These are phyloP conservation scores for Acanthamoeba sp. DNA, from an alignment of 208 protist genomes.

Conservation along the genomic window DNA sequence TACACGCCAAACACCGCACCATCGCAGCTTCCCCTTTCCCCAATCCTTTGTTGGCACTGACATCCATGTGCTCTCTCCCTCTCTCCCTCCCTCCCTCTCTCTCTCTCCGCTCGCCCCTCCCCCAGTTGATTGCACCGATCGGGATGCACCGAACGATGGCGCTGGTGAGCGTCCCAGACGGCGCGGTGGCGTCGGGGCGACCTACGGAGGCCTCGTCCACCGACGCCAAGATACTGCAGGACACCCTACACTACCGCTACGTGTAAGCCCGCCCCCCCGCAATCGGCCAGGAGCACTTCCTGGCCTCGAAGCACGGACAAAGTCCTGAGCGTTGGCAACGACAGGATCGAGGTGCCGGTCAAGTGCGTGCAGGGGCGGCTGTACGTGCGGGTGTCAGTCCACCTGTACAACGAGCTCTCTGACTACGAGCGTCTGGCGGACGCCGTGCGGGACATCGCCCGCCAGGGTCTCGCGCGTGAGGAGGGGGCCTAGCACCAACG, in stretches of 20 bases:
- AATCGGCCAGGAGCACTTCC: background rate
- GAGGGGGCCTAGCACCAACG: no score
- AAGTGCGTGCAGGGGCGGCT: conserved; percentile 91
- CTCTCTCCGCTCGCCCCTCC: conserved; percentile 68
- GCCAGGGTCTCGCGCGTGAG: no score
- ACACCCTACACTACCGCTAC: background rate
- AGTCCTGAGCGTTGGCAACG: conserved; percentile 90
- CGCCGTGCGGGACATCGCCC: background rate
- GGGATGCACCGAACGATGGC: background rate
- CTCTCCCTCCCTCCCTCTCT: conserved; percentile 92
- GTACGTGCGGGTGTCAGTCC: conserved; percentile 92
- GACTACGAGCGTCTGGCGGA: conserved; percentile 91
- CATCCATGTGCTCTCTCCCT: conserved; percentile 81
- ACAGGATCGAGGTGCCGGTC: conserved; percentile 92
- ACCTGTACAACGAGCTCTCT: conserved; percentile 93
- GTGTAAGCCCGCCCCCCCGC: background rate
- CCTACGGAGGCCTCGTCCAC: background rate
- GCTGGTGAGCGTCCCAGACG: background rate
- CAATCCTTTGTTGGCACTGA: background rate
- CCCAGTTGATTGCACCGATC: background rate
- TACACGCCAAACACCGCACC: background rate
- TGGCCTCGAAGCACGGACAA: conserved; percentile 78
- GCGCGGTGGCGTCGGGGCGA: background rate
- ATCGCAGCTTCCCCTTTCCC: no score
- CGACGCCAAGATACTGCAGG: background rate